Conservation (phyloP, 768 basidiomycete species). For the Tulasnella sp. region DNA sequence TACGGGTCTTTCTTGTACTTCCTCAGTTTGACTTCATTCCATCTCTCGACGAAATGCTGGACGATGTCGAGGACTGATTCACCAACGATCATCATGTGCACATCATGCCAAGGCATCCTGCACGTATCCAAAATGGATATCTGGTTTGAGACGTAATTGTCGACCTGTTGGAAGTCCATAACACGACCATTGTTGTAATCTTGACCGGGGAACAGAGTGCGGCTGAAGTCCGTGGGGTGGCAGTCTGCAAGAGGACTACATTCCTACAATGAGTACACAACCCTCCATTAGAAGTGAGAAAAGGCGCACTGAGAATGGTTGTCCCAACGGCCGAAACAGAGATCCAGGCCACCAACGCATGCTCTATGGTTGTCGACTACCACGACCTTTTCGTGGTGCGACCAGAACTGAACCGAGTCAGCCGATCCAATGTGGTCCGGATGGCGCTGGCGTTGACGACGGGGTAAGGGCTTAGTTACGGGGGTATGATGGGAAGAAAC, state of each 20-base stretch:
- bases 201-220: constrained; percentile 81
- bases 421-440: constrained; percentile 21
- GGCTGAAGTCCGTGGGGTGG: constrained; percentile 72
- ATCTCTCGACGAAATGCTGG: constrained; percentile 86
- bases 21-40: constrained; percentile 80
- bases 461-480: not conserved
- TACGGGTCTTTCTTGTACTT: constrained; percentile 33
- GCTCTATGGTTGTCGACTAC: constrained; percentile 15
- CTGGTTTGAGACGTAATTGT: constrained; percentile 58
- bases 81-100: constrained; percentile 68
- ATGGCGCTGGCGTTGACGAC: constrained; percentile 17
- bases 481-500: not conserved
- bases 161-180: constrained; percentile 70
- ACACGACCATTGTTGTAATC: constrained; percentile 87
- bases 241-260: constrained; percentile 72
- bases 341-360: constrained; percentile 77
- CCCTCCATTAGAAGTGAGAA: not conserved
- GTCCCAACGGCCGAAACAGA: constrained; percentile 98
- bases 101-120: constrained; percentile 95
- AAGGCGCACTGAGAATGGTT: constrained; percentile 50
- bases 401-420: constrained; percentile 60
- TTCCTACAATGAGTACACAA: not conserved
- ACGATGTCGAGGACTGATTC: constrained; percentile 78
- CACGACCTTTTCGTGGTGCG: constrained; percentile 71
- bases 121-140: constrained; percentile 54